Base-by-base conservation (phyloP, 768 basidiomycete species). In the Leccinum rimulosum region DNA sequence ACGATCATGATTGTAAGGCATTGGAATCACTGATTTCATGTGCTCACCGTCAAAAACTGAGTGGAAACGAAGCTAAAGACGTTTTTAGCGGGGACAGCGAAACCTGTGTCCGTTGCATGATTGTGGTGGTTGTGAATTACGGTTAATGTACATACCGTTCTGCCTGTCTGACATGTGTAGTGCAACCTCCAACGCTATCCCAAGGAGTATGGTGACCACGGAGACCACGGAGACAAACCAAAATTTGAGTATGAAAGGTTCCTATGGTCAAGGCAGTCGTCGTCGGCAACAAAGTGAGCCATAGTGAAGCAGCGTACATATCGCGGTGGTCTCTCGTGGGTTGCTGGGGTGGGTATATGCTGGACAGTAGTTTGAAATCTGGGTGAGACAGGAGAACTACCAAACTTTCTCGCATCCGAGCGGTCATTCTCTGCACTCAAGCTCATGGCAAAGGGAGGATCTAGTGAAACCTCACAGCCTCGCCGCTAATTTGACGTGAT, bases 61-160 rank as follows among this genome's bases (percentile, higher is more conserved):
- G 73, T 74, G 11, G 84, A 84, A 8, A 79, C 77, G 30, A 82
- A 68, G 8, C 73, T 70, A 60, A 87, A 80, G 0, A 81, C 71
- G 63, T 84, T 86, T 47, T 70, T 72, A 33, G 68, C 52, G 14
- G 83, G 82, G 19, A 86, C 83, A 33, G 58, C 35, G 62, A 84
- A 88, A 19, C 87, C 86, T 87, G 61, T 53, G 22, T 19, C 50
- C 51, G n/a, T 58, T 31, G 52, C 4, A 54, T n/a, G 35, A 53
- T 14, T 15, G 49, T 25, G 5, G 38, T 11, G 15, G 19, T 19
- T 54, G n/a, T 43, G 52, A 6, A 38, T 50, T 9, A 31, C 15
- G 40, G 14, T 6, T 25, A 10, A 38, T 54, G 47, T 22, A 60
- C 55, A 11, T 40, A 52, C 57, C 77, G 25, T 62, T 63, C 7